Percentiles rank a stretch among this genome's conserved stretches.
These are phyloP conservation scores for Kregervanrija fluxuum DNA, from an alignment of 805 yeast species.

Conservation along the genomic window DNA sequence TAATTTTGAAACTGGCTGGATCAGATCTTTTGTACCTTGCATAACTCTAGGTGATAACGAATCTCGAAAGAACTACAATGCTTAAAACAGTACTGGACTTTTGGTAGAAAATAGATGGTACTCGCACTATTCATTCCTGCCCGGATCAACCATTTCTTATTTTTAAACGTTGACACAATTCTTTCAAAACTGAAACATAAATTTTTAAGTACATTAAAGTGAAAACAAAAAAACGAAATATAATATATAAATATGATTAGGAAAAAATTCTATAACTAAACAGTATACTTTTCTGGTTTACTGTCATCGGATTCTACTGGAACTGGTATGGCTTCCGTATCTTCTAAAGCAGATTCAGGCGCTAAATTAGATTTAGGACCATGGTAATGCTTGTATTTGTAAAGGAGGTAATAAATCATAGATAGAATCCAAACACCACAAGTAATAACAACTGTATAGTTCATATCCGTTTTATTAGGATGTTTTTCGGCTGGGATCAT, in stretches of 20 bases:
- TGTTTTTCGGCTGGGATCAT: slow-evolving; percentile 49
- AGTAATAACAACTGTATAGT: slow-evolving; percentile 60
- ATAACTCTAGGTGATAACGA: no score
- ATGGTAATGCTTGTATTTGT: slow-evolving; percentile 19
- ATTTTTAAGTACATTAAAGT: no score
- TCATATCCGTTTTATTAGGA: slow-evolving; percentile 47
- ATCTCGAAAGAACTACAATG: no score
- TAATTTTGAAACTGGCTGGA: slow-evolving; percentile 17
- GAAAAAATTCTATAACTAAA: neutral
- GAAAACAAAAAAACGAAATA: no score
- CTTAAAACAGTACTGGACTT: no score
- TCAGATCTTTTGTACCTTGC: neutral
- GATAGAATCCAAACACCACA: slow-evolving; percentile 34
- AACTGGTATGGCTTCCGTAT: slow-evolving; percentile 10
- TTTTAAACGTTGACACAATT: no score
- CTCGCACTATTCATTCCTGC: no score
- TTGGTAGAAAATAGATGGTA: no score
- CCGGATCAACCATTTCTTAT: no score
- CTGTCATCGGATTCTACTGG: slow-evolving; percentile 1
- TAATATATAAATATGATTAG: neutral
- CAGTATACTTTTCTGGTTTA: slow-evolving; percentile 3
- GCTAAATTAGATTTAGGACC: slow-evolving; percentile 24
- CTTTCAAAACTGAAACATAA: no score
- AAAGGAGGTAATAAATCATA: slow-evolving; percentile 16
- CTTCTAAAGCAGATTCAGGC: slow-evolving; percentile 11